phyloP scores from a whole-genome alignment of 2,329 filamentous ascomycete genomes.

The Neofusicoccum laricinum region DNA sequence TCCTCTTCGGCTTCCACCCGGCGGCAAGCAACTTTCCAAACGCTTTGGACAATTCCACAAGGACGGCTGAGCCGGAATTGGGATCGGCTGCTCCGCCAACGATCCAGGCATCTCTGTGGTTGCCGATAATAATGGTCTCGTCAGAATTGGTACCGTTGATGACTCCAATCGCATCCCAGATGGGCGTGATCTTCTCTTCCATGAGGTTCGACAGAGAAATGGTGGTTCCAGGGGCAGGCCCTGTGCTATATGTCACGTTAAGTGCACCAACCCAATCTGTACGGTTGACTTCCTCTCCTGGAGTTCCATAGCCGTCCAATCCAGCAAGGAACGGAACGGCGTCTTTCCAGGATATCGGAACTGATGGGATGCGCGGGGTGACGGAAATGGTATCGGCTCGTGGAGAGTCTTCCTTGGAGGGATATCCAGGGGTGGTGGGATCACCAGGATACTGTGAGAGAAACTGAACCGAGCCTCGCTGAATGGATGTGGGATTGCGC shows the following conservation, averaged over 20 bases:
- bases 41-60: conserved; percentile 50
- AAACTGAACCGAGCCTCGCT: conserved; percentile 55
- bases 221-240: conserved; percentile 52
- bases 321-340: conserved; percentile 77
- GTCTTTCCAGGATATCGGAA: conserved; percentile 81
- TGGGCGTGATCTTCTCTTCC: conserved; percentile 74
- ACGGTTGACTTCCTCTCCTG: conserved; percentile 40
- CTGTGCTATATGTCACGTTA: conserved; percentile 33
- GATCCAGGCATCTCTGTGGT: conserved; percentile 56
- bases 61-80: conserved; percentile 49
- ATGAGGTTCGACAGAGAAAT: conserved; percentile 63
- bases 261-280: conserved; percentile 38
- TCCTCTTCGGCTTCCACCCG: conserved; percentile 53
- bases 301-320: conserved; percentile 76
- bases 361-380: conserved; percentile 75
- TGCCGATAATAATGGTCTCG: conserved; percentile 54
- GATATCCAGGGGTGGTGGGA: conserved; percentile 58
- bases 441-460: conserved; percentile 54
- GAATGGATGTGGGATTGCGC: conserved; percentile 45
- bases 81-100: conserved; percentile 53
- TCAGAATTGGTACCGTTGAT: conserved; percentile 63
- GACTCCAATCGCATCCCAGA: conserved; percentile 74
- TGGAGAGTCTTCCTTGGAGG: conserved; percentile 76
- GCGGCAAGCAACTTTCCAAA: conserved; percentile 46
- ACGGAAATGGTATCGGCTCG: conserved; percentile 63